Base-by-base conservation (phyloP, 1,139 yeast genomes). In the Debaryomyces sp. region DNA sequence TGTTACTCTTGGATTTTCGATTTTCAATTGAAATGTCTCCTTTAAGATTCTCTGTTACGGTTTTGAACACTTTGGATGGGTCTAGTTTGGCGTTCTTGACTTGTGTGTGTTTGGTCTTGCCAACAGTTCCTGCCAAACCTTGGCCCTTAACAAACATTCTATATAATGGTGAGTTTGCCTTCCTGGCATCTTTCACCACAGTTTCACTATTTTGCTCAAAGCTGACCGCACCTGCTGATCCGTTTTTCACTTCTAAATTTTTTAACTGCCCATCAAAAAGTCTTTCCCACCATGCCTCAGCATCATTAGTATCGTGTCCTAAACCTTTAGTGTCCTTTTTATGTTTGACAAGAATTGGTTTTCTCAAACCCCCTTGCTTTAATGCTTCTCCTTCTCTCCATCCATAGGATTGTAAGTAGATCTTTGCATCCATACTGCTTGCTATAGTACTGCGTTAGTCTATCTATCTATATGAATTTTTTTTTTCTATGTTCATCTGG, bases 281-380 rank as follows among this genome's bases (percentile, higher is more conserved):
- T 56, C 87, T 78, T 57, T 94, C 98, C 99, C 99, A 94, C 99
- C 99, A 94, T 46, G 89, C 87, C 60, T 91, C 97, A 18, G 86
- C 85, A 49, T 84, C 87, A 45, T 77, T 77, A 10, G 79, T 69
- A 52, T 81, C 86, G 60, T 86, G 86, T 0, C 96, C 96, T 40
- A 94, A 75, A 4, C 99, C 99, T 62, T 90, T 90, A 50, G 85
- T 86, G 62, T 94, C 97, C 57, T 84, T 85, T 69, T 94, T 91
- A 62, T 94, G 97, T 57, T 87, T 87, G 43, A 94, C 97, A 53
- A 94, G 70, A 44, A 94, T 84, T 0, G 99, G 98, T 60, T 85
- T 89, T 58, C 79, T 83, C 48, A 94, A 69, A 0, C 97, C 96
- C 4, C 96, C 97, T 43, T 77, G 66, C 56, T 78, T 81, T 38